Conservation (phyloP, 345 rosid species). For the Eucalyptus polyanthemos region DNA sequence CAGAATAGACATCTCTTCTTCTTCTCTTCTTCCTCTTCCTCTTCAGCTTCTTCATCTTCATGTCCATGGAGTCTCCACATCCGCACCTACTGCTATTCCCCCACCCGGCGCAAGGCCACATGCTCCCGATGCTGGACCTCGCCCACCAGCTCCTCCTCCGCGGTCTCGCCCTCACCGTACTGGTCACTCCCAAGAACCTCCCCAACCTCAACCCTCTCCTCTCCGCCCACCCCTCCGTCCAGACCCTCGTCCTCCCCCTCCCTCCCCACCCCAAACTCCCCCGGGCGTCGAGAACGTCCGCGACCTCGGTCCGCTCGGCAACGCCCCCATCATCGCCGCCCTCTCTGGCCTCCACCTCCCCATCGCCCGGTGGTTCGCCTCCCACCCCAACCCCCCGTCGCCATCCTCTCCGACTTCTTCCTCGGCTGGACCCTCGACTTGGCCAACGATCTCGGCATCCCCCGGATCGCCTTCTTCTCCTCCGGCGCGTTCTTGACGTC, state of each 20-base stretch:
- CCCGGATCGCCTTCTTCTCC: slow-evolving; percentile 35
- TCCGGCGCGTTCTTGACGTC: slow-evolving; percentile 17
- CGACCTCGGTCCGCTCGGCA: slow-evolving; percentile 38
- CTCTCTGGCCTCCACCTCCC: slow-evolving; percentile 30
- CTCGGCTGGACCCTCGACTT: slow-evolving; percentile 64
- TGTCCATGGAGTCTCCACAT: neutral
- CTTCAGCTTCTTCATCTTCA: neutral
- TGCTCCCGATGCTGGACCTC: slow-evolving; percentile 37
- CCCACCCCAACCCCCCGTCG: slow-evolving; percentile 52
- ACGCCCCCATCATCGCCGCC: slow-evolving; percentile 21
- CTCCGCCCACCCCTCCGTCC: slow-evolving; percentile 37
- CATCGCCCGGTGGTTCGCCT: slow-evolving; percentile 36
- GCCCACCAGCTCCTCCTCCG: slow-evolving; percentile 6
- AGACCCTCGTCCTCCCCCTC: slow-evolving; percentile 25
- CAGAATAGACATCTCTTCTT: neutral
- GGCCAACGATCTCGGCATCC: slow-evolving; percentile 19
- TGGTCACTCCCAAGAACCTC: slow-evolving; percentile 1
- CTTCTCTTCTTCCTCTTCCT: neutral
- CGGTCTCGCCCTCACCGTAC: neutral
- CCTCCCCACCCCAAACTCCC: slow-evolving; percentile 49
- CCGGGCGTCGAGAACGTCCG: slow-evolving; percentile 46
- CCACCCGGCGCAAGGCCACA: slow-evolving; percentile 71
- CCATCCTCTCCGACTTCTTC: slow-evolving; percentile 67
- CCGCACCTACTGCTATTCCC: slow-evolving; percentile 49
- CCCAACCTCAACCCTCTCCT: slow-evolving; percentile 19